Conservation (phyloP, 805 yeast genomes). For the Yamadazyma sp. region DNA sequence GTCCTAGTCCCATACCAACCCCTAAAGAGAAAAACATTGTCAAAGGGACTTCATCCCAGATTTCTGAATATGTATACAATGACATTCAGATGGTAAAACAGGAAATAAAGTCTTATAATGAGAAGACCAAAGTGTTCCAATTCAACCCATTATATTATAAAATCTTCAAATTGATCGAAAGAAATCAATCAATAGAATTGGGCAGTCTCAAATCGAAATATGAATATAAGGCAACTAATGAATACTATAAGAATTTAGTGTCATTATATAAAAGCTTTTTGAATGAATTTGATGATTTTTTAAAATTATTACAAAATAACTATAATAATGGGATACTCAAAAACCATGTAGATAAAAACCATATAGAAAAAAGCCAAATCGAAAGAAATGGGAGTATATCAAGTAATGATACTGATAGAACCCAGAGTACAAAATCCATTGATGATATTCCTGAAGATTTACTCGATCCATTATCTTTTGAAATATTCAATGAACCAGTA, state of each 20-base stretch:
- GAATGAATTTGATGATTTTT: conserved; percentile 18
- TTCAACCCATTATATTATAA: conserved; percentile 20
- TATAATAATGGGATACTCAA: conserved; percentile 23
- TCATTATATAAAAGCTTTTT: conserved; percentile 18
- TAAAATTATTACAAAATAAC: conserved; percentile 20
- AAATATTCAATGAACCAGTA: conserved; percentile 40
- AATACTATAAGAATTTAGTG: conserved; percentile 17
- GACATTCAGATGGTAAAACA: conserved; percentile 19
- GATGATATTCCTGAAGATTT: conserved; percentile 34
- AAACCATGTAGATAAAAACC: neutral
- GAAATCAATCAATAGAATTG: conserved; percentile 17
- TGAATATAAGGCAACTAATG: conserved; percentile 11
- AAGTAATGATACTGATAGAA: neutral
- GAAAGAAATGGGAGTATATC: conserved; percentile 1
- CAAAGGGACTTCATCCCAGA: conserved; percentile 17
- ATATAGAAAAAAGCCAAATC: neutral
- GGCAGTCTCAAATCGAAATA: conserved; percentile 12
- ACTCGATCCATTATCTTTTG: conserved; percentile 38
- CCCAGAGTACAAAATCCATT: neutral
- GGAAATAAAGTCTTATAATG: conserved; percentile 22
- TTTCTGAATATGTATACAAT: conserved; percentile 19
- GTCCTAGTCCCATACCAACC: conserved; percentile 2
- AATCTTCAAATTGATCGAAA: conserved; percentile 19
- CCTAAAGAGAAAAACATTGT: conserved; percentile 3
- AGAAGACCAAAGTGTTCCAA: conserved; percentile 18